A percentile compares a stretch with the other conserved stretches of the same genome.
phyloP scores from a whole-genome alignment of 768 basidiomycete genomes.

The Lentinula sp. region DNA sequence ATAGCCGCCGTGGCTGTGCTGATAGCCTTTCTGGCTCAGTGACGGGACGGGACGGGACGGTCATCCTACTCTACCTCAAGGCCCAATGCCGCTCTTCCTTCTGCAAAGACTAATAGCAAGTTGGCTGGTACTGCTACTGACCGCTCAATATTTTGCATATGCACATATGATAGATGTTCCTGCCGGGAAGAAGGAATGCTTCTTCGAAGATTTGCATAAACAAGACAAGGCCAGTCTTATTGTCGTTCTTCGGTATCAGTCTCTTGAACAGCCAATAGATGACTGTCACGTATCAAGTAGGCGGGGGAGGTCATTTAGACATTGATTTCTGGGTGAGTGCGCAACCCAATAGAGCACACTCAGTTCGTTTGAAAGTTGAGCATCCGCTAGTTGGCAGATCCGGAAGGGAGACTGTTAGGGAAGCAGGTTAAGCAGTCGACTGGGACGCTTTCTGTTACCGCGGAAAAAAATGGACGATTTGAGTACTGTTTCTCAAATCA shows the following conservation, averaged over 20 bases:
- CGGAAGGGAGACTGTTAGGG: constrained; percentile 56
- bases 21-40: neutral
- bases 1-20: constrained; percentile 3
- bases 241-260: constrained; percentile 3
- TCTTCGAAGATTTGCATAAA: constrained; percentile 89
- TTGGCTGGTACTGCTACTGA: neutral
- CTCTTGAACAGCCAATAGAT: constrained; percentile 51
- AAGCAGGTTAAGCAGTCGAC: constrained; percentile 87
- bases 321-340: constrained; percentile 89
- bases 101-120: neutral
- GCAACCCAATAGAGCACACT: neutral
- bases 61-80: neutral
- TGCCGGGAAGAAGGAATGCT: constrained; percentile 86
- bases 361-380: neutral
- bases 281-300: constrained; percentile 99
- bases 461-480: constrained; percentile 79
- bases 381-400: constrained; percentile 69
- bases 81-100: neutral
- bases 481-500: constrained; percentile 99
- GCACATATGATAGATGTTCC: constrained; percentile 71
- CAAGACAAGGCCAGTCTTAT: constrained; percentile 69
- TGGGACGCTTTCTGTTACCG: constrained; percentile 83
- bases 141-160: constrained; percentile 26
- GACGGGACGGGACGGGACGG: no score
- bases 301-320: constrained; percentile 93